A percentile compares a stretch with the other conserved stretches of the same genome.
Evolutionary conservation across 495 filamentous ascomycete genomes (phyloP).

Genomic region (Aspergillus funiculosus): DNA sequence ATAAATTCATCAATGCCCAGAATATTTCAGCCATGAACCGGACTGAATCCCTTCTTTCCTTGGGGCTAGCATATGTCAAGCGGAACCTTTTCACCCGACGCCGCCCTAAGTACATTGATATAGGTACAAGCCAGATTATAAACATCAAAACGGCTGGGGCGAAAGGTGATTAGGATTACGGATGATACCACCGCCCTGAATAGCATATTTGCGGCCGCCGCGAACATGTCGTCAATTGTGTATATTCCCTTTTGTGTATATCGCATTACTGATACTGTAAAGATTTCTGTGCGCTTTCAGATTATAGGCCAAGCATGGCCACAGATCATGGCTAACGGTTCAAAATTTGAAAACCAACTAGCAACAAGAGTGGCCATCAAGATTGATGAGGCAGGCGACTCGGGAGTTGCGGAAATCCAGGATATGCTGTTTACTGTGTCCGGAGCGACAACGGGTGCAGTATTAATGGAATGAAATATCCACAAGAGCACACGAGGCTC

Average conservation of each 20-base stretch:
- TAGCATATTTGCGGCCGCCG: slow-evolving; percentile 54
- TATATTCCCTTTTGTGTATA: slow-evolving; percentile 78
- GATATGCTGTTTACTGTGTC: slow-evolving; percentile 68
- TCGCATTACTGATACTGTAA: slow-evolving; percentile 64
- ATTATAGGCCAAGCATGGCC: slow-evolving; percentile 78
- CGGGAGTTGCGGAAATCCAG: slow-evolving; percentile 67
- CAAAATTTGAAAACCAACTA: slow-evolving; percentile 54
- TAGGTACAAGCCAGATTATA: slow-evolving; percentile 47
- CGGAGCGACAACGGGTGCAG: slow-evolving; percentile 71
- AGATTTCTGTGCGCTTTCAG: slow-evolving; percentile 62
- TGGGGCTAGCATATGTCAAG: slow-evolving; percentile 4
- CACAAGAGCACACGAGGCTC: slow-evolving; percentile 55
- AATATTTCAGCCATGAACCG: slow-evolving; percentile 13
- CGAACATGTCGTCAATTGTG: slow-evolving; percentile 49
- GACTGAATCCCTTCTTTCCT: neutral
- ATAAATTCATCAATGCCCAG: slow-evolving; percentile 5
- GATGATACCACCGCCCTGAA: slow-evolving; percentile 57
- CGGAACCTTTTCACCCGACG: slow-evolving; percentile 23
- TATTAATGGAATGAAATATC: slow-evolving; percentile 83
- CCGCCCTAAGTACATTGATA: slow-evolving; percentile 27
- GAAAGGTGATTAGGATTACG: slow-evolving; percentile 49
- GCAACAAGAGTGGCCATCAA: slow-evolving; percentile 65
- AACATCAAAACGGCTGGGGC: slow-evolving; percentile 65
- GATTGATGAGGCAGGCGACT: slow-evolving; percentile 65
- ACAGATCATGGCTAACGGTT: slow-evolving; percentile 66